Conservation (phyloP, 2,329 filamentous ascomycete genomes). For the Cercospora sp. region DNA sequence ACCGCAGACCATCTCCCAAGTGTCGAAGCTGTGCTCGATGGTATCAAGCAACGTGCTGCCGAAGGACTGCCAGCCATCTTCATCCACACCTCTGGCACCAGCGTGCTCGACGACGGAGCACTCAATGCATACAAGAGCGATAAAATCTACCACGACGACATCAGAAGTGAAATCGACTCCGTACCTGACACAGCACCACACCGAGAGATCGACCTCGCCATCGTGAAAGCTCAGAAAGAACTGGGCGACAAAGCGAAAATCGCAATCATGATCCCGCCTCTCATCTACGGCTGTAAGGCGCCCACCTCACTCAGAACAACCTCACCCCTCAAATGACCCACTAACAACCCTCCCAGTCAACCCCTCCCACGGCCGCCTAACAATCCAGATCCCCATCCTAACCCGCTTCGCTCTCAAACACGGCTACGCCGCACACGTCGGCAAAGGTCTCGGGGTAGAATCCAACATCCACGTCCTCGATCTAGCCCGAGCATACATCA, state of each 20-base stretch:
- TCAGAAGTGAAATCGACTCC: constrained; percentile 45
- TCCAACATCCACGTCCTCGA: constrained; percentile 52
- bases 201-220: constrained; percentile 50
- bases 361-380: constrained; percentile 43
- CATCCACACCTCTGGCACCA: constrained; percentile 53
- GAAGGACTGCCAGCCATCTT: constrained; percentile 47
- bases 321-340: not conserved
- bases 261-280: constrained; percentile 51
- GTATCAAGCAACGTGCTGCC: constrained; percentile 44
- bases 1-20: constrained; percentile 53
- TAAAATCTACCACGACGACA: constrained; percentile 48
- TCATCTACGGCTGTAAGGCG: constrained; percentile 48
- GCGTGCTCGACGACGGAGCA: constrained; percentile 44
- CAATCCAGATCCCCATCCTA: constrained; percentile 53
- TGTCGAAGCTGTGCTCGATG: constrained; percentile 49
- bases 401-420: constrained; percentile 53
- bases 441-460: constrained; percentile 47
- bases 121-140: constrained; percentile 36
- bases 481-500: constrained; percentile 49
- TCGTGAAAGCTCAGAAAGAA: constrained; percentile 42
- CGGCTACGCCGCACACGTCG: constrained; percentile 50
- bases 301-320: not conserved
- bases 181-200: constrained; percentile 49
- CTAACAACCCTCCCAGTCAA: constrained; percentile 29
- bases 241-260: constrained; percentile 47